Evolutionary conservation across 2,329 filamentous ascomycete genomes (phyloP).

Genomic region (Aspergillus versicolor): DNA sequence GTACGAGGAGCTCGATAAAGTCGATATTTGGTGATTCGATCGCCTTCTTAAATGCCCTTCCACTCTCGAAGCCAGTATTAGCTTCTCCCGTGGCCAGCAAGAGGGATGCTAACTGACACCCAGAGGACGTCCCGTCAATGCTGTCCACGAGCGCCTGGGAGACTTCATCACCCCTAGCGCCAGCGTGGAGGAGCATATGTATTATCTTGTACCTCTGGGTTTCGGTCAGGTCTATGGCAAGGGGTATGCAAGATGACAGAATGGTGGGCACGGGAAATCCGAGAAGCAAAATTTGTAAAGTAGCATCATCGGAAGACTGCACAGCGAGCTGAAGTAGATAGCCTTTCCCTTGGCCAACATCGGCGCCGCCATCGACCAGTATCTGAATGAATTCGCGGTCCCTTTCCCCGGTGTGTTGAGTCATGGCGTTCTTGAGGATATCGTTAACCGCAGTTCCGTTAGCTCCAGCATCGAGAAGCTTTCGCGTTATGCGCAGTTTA

Average conservation of each 20-base stretch:
- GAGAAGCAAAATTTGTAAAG: constrained; percentile 4
- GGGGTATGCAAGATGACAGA: not conserved
- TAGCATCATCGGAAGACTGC: not conserved
- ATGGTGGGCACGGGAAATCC: constrained; percentile 1
- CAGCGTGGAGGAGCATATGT: constrained; percentile 3
- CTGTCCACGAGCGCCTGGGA: constrained; percentile 6
- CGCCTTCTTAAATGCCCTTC: constrained; percentile 5
- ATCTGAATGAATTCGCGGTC: constrained; percentile 3
- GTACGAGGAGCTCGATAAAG: constrained; percentile 4
- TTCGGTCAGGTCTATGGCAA: not conserved
- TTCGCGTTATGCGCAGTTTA: not conserved
- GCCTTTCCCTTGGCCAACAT: constrained; percentile 4
- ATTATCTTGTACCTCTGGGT: constrained; percentile 3
- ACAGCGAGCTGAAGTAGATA: not conserved
- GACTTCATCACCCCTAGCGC: constrained; percentile 5
- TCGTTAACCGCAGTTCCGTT: not conserved
- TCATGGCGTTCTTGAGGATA: not conserved
- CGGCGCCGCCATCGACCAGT: constrained; percentile 3
- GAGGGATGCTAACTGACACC: not conserved
- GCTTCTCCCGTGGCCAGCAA: constrained; percentile 4
- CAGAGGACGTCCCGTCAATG: constrained; percentile 1
- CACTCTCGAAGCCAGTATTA: constrained; percentile 1
- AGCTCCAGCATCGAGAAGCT: constrained; percentile 6
- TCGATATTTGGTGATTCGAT: not conserved
- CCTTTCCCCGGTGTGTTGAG: not conserved